A percentile compares a stretch with the other conserved stretches of the same genome.
Conservation (phyloP, 2,329 filamentous ascomycete species). For the Aurifilum marmelostoma region DNA sequence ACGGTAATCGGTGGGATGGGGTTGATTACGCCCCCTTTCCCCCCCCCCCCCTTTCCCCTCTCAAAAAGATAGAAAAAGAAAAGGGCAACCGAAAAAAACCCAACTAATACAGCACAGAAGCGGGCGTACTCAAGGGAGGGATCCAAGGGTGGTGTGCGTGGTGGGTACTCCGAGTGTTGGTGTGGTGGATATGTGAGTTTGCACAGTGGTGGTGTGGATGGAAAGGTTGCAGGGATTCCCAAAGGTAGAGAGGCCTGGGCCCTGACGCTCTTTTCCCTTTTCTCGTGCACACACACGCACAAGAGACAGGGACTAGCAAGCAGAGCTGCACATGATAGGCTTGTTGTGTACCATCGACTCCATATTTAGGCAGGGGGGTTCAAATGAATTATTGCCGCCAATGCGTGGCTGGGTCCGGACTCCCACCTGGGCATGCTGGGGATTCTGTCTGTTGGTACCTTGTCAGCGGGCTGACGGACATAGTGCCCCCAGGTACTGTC, state of each 20-base stretch:
- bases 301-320: neutral
- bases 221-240: neutral
- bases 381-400: constrained; percentile 29
- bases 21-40: no score
- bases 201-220: neutral
- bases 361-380: constrained; percentile 16
- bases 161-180: constrained; percentile 1
- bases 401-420: constrained; percentile 24
- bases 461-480: no score
- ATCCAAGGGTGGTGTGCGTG: neutral
- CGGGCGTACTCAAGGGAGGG: neutral
- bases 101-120: no score
- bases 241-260: neutral
- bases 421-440: neutral
- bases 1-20: constrained; percentile 4
- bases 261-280: constrained; percentile 7
- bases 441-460: constrained; percentile 12
- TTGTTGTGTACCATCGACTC: neutral
- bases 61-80: no score
- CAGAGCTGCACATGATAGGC: constrained; percentile 5
- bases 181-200: neutral
- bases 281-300: neutral
- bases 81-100: neutral
- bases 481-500: neutral
- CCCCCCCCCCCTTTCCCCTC: no score